Base-by-base conservation (phyloP, 805 yeast species). In the Candida xiaguanensis region DNA sequence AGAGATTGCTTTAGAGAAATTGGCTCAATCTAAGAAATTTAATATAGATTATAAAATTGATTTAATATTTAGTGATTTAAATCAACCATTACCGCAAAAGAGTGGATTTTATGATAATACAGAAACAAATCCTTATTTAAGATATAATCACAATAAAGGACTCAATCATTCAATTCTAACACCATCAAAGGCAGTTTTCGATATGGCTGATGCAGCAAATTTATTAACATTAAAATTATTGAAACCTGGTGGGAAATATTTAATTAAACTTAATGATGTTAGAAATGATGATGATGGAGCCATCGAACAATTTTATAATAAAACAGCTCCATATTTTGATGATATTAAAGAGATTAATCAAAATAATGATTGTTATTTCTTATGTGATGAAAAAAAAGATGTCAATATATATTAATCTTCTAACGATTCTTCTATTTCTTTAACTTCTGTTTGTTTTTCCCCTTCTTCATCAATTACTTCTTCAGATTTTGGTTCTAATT, bases 171-270 rank as follows among this genome's bases (percentile, higher is more conserved):
- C 62, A 1, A 41, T 54, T 12, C 39, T 41, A 4, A 51, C 60
- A 24, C 58, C 59, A 1, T 33, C 42, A n/a, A 59, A 61, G 31
- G 49, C 65, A 16, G 46, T 61, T 2, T 46, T 67, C 11, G 73
- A 68, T 46, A 46, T 66, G 49, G 70, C 71, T 1, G 73, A 67
- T 38, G 71, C 72, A 0, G 53, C 69, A 2, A 47, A 67, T 24
- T 42, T 63, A 3, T 43, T 67, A 13, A 46, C 57, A 9, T 59
- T 67, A 34, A 52, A 51, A 1, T 38, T 57, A 0, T 49, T 68
- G 43, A 50, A 45, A 29, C 53, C 58, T 11, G 48, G 48, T 2
- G 73, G 73, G 1, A 55, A 49, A 1, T 46, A 67, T 29, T 58
- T 68, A 6, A 38, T 63, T 5, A 46, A 71, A 33, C 39, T 68